A percentile compares a stretch with the other conserved stretches of the same genome.
Conservation (phyloP, 306 rosid genomes). For the Pachyrhizus erosus region DNA sequence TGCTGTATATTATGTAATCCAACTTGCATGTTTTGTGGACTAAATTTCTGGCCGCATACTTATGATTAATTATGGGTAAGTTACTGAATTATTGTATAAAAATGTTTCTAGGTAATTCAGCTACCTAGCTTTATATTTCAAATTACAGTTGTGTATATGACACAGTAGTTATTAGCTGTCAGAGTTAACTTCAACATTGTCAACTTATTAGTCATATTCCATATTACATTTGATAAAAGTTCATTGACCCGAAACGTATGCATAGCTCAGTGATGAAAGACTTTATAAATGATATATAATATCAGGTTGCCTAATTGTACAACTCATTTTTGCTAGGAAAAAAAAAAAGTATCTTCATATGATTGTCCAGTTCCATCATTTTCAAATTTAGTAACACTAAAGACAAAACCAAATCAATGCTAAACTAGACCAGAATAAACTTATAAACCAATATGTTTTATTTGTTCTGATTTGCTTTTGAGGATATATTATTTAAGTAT, state of each 20-base stretch:
- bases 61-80: constrained; percentile 5
- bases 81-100: not conserved
- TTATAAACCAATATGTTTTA: not conserved
- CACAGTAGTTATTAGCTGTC: constrained; percentile 37
- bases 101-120: constrained; percentile 2
- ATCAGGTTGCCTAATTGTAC: constrained; percentile 28
- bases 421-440: constrained; percentile 12
- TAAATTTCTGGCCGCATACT: constrained; percentile 37
- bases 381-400: constrained; percentile 18
- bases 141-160: constrained; percentile 31
- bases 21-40: constrained; percentile 45
- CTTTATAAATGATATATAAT: constrained; percentile 9
- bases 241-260: constrained; percentile 22
- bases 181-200: constrained; percentile 29
- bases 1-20: constrained; percentile 32
- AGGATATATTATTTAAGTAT: not conserved
- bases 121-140: constrained; percentile 29
- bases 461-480: constrained; percentile 16
- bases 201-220: not conserved
- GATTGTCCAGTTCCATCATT: constrained; percentile 22
- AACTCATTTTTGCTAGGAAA: constrained; percentile 32
- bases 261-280: constrained; percentile 4
- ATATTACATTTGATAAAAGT: constrained; percentile 3
- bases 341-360: not conserved
- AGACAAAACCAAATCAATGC: constrained; percentile 29